phyloP scores from a whole-genome alignment of 495 filamentous ascomycete genomes.

The Aspergillus sparsus region DNA sequence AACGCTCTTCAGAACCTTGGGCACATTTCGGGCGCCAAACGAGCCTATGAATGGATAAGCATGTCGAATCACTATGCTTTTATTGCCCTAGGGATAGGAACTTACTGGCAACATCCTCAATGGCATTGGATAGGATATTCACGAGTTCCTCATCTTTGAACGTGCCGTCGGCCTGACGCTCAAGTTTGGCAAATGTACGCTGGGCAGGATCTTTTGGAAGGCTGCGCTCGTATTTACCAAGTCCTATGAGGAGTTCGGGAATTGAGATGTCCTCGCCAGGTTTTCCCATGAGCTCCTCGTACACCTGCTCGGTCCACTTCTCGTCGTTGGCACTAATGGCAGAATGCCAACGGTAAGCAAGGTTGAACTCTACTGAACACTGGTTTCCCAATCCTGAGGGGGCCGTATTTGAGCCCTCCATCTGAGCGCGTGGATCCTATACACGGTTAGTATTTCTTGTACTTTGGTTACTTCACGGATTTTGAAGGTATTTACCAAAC shows the following conservation, averaged over 20 bases:
- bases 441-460: background rate
- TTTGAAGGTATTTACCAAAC: slow-evolving; percentile 52
- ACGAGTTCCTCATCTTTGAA: slow-evolving; percentile 66
- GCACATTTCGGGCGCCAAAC: slow-evolving; percentile 62
- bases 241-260: slow-evolving; percentile 53
- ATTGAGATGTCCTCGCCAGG: slow-evolving; percentile 53
- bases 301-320: slow-evolving; percentile 64
- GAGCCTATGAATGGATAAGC: slow-evolving; percentile 33
- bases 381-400: slow-evolving; percentile 68
- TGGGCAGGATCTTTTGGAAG: slow-evolving; percentile 54
- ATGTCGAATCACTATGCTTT: background rate
- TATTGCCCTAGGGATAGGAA: background rate
- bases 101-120: slow-evolving; percentile 60
- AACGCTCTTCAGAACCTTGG: slow-evolving; percentile 56
- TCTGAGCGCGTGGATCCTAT: slow-evolving; percentile 47
- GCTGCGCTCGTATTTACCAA: slow-evolving; percentile 52
- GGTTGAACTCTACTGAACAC: slow-evolving; percentile 65
- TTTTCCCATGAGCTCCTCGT: slow-evolving; percentile 56
- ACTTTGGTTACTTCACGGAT: background rate
- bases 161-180: slow-evolving; percentile 56
- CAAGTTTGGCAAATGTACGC: slow-evolving; percentile 59
- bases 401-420: slow-evolving; percentile 56
- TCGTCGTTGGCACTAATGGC: slow-evolving; percentile 63
- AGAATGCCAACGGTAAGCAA: slow-evolving; percentile 74
- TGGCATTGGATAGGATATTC: slow-evolving; percentile 56